Evolutionary conservation across 805 yeast species (phyloP).

Genomic region (Peterozyma toletana): DNA sequence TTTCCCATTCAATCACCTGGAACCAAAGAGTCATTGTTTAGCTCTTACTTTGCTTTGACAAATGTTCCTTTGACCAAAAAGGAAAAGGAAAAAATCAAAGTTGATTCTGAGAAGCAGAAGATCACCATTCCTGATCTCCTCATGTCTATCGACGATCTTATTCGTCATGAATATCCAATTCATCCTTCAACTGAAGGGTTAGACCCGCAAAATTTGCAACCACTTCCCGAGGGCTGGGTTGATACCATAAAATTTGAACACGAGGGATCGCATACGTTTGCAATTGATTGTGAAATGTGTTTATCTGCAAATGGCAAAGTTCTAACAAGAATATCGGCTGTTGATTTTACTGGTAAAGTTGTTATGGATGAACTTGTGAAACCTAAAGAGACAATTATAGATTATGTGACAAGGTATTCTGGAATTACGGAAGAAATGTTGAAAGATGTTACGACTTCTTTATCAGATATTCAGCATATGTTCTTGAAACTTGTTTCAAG

Average conservation of each 20-base stretch:
- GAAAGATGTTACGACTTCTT: slow-evolving; percentile 51
- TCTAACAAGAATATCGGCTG: slow-evolving; percentile 70
- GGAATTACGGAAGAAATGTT: slow-evolving; percentile 78
- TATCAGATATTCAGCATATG: slow-evolving; percentile 59
- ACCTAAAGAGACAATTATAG: slow-evolving; percentile 67
- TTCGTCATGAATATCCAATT: slow-evolving; percentile 50
- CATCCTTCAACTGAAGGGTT: slow-evolving; percentile 30
- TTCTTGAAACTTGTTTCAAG: slow-evolving; percentile 40
- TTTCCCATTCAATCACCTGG: slow-evolving; percentile 64
- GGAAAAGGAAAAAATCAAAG: slow-evolving; percentile 37
- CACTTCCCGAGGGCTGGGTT: slow-evolving; percentile 33
- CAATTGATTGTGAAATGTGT: slow-evolving; percentile 95
- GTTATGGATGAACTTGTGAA: slow-evolving; percentile 70
- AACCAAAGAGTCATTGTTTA: slow-evolving; percentile 44
- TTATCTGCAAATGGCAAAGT: slow-evolving; percentile 52
- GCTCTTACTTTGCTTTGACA: slow-evolving; percentile 47
- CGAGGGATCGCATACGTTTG: slow-evolving; percentile 59
- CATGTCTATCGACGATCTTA: slow-evolving; percentile 40
- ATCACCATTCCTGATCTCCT: slow-evolving; percentile 43
- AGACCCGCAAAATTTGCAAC: slow-evolving; percentile 7
- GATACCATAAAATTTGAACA: slow-evolving; percentile 47
- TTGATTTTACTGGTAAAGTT: slow-evolving; percentile 53
- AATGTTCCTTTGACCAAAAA: slow-evolving; percentile 49
- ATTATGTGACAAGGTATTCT: slow-evolving; percentile 77
- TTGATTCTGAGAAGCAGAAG: slow-evolving; percentile 24